Percentiles rank a stretch among this genome's conserved stretches.
These are phyloP conservation scores for Fraxinus americana DNA, from an alignment of 257 asterid genomes.

Conservation along the genomic window DNA sequence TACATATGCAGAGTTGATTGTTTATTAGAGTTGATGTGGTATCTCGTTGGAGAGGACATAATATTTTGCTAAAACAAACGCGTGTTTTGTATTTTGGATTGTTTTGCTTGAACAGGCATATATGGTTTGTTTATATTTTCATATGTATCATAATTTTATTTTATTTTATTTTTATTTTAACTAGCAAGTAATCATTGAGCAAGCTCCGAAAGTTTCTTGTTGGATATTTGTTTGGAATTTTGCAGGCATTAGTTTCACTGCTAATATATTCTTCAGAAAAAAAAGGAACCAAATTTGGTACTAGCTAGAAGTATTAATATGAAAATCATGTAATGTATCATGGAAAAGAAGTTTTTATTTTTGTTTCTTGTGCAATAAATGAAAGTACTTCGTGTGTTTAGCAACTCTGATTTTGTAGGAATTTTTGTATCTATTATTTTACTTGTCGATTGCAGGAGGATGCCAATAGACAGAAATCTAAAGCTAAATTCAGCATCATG, in stretches of 20 bases:
- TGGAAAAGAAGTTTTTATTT: neutral
- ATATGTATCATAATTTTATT: neutral
- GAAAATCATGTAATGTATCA: neutral
- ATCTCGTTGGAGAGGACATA: neutral
- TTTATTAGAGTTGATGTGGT: neutral
- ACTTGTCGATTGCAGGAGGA: conserved; percentile 52
- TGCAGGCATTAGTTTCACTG: neutral
- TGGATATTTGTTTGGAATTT: neutral
- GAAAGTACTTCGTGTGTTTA: neutral
- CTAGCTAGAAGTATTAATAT: neutral
- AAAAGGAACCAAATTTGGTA: neutral
- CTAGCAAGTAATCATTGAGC: neutral
- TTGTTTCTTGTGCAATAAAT: neutral
- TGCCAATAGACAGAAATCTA: conserved; percentile 46
- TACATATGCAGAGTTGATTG: neutral
- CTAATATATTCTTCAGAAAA: neutral
- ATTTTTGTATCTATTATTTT: conserved; percentile 9
- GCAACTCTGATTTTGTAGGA: conserved; percentile 5
- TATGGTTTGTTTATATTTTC: neutral
- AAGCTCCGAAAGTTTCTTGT: neutral
- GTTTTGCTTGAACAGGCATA: neutral
- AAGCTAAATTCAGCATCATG: conserved; percentile 90
- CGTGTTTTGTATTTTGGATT: neutral
- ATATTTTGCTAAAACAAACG: neutral
- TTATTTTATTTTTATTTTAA: neutral